Base-by-base conservation (phyloP, 495 filamentous ascomycete species). In the Aspergillus bertholletiae region DNA sequence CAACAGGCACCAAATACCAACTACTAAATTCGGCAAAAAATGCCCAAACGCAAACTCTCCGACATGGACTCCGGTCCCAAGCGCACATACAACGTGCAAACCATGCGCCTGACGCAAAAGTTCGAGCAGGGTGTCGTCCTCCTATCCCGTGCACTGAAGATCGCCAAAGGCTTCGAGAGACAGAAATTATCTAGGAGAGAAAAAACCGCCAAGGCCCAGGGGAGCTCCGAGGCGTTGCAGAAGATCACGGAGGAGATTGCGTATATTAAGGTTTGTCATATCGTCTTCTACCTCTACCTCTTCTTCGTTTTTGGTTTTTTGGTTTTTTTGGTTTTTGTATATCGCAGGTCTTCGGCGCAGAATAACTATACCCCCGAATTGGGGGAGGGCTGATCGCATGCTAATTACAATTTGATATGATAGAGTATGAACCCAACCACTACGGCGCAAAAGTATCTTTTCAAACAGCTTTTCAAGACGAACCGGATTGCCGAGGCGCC, bases 91-190 rank as follows among this genome's bases (percentile, higher is more conserved):
- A 63, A 61, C 7, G 61, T 77, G 23, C 72, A 71, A 56, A 63
- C 62, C 12, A 58, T 63, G 23, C 70, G 74, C 12, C 57, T 88
- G 22, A 73, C 76, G 18, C 72, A 80, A 44, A 80, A 83, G 37
- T 75, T 91, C 56, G 66, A 77, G 11, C 74, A 83, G 49, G 80
- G 80, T 56, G 79, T 82, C 28, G 81, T 80, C 50, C 66, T 81
- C 20, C 76, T 96, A 8, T 77, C 79, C 43, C 79, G 83, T 20
- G 87, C 83, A 0, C 75, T 96, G 34, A 96, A 94, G 68, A 74
- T 82, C 1, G 88, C 88, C 23, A 91, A 90, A 54, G 90, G 88
- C 15, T 93, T 93, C 67, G 92, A 96, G 73, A 78, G 90, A 58
- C 92, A 96, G 71, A 96, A 96, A 53, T 78, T 92, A 41, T 84